Evolutionary conservation across 805 yeast species (phyloP), one percentile per base, ranked within the genome.

Genomic region (Saccharomycopsis selenospora): DNA sequence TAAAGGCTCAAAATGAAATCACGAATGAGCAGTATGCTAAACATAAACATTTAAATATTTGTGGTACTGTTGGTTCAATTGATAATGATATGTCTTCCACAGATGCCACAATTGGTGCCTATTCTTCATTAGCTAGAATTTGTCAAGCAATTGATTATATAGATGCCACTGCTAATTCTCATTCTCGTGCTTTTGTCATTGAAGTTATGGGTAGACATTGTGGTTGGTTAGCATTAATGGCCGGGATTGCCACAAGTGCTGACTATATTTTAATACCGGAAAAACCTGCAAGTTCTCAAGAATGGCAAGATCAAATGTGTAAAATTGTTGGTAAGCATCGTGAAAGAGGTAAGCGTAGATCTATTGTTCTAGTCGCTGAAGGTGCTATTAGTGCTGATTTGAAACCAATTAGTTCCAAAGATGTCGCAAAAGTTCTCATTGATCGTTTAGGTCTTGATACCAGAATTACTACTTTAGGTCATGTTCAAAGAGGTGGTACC

Each of bases 191-290:
- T 3, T 85, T 85, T 59, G 86, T 85, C 36, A 80, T 85, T 40
- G 95, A 85, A 67, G 95, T 85, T 17, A 85, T 85, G 95, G 95
- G 95, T 52, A 74, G 95, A 66, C 89, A 85, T 63, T 85, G 95
- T 70, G 95, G 95, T 54, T 85, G 95, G 95, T 71, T 85, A 54
- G 91, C 85, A 1, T 68, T 85, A 53, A 79, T 83, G 84, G 80
- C 91, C 14, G 95, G 93, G 55, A 72, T 85, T 51, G 76, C 88
- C 11, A 79, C 88, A 13, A 79, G 89, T 55, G 91, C 95, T 2
- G 95, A 85, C 64, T 85, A 76, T 58, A 80, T 85, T 43, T 77
- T 85, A 59, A 83, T 85, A 54, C 95, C 95, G 14, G 95, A 85
- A 64, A 76, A 77, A 57, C 91, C 93, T 4, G 80, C 89, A 6